phyloP scores from a whole-genome alignment of 352 stramenopile genomes.

The Phytophthora pinifolia region DNA sequence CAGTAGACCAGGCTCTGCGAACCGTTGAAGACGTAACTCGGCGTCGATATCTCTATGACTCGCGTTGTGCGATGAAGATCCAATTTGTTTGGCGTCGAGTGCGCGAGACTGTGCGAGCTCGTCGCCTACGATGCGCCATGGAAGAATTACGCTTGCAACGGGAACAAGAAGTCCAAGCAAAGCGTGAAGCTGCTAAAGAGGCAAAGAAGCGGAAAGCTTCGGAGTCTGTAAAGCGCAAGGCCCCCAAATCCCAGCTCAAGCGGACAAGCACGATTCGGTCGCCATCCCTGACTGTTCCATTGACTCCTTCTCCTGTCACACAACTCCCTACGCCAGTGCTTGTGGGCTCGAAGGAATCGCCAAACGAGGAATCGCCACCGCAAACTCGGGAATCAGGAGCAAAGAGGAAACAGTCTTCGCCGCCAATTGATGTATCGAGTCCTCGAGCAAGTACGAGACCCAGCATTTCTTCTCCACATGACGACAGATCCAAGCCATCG shows the following conservation, averaged over 20 bases:
- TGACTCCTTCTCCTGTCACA: background rate
- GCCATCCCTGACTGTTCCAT: conserved; percentile 15
- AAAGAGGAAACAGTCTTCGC: conserved; percentile 9
- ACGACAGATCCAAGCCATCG: conserved; percentile 10
- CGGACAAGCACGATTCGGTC: conserved; percentile 16
- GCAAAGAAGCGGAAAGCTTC: conserved; percentile 25
- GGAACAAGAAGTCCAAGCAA: conserved; percentile 41
- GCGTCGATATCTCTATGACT: conserved; percentile 49
- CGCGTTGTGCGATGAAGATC: conserved; percentile 58
- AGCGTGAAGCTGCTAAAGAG: conserved; percentile 27
- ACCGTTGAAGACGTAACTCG: conserved; percentile 53
- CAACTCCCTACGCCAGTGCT: background rate
- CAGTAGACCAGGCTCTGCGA: conserved; percentile 63
- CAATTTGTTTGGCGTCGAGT: conserved; percentile 62
- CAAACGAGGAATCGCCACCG: background rate
- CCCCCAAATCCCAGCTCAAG: conserved; percentile 15
- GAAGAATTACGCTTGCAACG: conserved; percentile 46
- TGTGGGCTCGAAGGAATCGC: conserved; percentile 2
- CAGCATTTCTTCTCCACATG: background rate
- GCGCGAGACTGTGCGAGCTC: conserved; percentile 37
- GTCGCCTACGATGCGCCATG: conserved; percentile 44
- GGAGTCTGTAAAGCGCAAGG: conserved; percentile 23
- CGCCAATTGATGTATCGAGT: conserved; percentile 12
- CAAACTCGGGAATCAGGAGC: conserved; percentile 2
- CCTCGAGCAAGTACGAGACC: conserved; percentile 15